Evolutionary conservation across 2,329 filamentous ascomycete species (phyloP).

Genomic region (Rutstroemia sp.): DNA sequence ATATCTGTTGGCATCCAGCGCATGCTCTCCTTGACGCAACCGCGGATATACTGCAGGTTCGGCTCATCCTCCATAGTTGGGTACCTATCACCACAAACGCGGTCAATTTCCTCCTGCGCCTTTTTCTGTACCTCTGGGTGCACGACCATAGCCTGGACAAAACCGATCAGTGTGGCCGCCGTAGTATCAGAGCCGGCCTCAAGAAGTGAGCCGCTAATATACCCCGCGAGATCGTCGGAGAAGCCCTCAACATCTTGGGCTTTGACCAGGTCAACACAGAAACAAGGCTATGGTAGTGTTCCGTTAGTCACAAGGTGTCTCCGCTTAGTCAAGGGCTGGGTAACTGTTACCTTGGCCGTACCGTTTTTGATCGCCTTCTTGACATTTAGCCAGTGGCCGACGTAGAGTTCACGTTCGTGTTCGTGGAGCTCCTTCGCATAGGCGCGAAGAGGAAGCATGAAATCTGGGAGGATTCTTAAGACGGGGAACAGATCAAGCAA

Average conservation of each 20-base stretch:
- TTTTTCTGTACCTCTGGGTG: constrained; percentile 37
- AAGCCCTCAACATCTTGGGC: background rate
- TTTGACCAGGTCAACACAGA: constrained; percentile 10
- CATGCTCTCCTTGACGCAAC: constrained; percentile 38
- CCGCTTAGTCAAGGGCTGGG: background rate
- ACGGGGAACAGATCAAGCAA: constrained; percentile 38
- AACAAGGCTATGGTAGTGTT: constrained; percentile 6
- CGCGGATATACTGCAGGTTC: constrained; percentile 36
- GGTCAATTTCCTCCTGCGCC: constrained; percentile 39
- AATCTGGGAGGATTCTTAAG: constrained; percentile 36
- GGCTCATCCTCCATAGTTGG: constrained; percentile 39
- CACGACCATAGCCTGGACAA: constrained; percentile 31
- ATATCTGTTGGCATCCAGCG: constrained; percentile 33
- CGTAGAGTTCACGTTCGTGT: background rate
- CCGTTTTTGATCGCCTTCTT: constrained; percentile 12
- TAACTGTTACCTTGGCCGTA: constrained; percentile 2
- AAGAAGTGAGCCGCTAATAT: constrained; percentile 21
- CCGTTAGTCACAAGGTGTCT: background rate
- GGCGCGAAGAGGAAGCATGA: constrained; percentile 29
- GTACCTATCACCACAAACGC: constrained; percentile 39
- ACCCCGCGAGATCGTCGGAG: background rate
- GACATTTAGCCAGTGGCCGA: background rate
- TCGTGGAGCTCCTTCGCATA: constrained; percentile 36
- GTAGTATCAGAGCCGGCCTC: constrained; percentile 34
- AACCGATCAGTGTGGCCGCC: constrained; percentile 28